These are phyloP conservation scores for Durusdinium trenchii DNA, from an alignment of 73 alveolate genomes.

Conservation along the genomic window DNA sequence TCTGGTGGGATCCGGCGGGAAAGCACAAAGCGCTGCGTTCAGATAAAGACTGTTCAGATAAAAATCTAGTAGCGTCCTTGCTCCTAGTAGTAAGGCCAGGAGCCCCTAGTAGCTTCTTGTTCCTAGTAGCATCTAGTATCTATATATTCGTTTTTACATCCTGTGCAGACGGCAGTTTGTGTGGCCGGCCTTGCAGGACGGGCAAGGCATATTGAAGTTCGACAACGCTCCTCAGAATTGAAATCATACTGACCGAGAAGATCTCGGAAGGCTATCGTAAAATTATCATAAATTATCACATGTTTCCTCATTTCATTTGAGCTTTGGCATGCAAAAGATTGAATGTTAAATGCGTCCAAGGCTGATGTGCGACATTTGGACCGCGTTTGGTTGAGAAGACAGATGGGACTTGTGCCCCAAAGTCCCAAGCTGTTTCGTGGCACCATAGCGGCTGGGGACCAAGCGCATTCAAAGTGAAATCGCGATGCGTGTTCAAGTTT, in stretches of 20 bases:
- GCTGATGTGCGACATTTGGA: constrained; percentile 43
- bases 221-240: constrained; percentile 17
- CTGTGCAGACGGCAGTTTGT: too few relatives aligned
- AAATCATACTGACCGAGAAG: background rate
- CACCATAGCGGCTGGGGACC: constrained; percentile 10
- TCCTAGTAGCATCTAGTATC: background rate
- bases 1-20: too few relatives aligned
- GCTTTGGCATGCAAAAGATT: too few relatives aligned
- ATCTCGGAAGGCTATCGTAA: background rate
- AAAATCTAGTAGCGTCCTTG: too few relatives aligned
- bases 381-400: constrained; percentile 49
- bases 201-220: constrained; percentile 37
- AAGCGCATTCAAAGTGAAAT: background rate
- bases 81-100: too few relatives aligned
- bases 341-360: background rate
- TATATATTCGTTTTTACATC: background rate
- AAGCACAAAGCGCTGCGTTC: too few relatives aligned
- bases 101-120: too few relatives aligned
- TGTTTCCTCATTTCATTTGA: too few relatives aligned
- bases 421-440: constrained; percentile 45
- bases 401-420: constrained; percentile 62
- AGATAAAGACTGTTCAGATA: too few relatives aligned
- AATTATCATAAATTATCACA: background rate
- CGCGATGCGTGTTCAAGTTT: background rate
- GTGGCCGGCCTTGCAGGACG: constrained; percentile 32